phyloP scores from a whole-genome alignment of 1,284 basidiomycete genomes.

The Laetiporus sulphureus region DNA sequence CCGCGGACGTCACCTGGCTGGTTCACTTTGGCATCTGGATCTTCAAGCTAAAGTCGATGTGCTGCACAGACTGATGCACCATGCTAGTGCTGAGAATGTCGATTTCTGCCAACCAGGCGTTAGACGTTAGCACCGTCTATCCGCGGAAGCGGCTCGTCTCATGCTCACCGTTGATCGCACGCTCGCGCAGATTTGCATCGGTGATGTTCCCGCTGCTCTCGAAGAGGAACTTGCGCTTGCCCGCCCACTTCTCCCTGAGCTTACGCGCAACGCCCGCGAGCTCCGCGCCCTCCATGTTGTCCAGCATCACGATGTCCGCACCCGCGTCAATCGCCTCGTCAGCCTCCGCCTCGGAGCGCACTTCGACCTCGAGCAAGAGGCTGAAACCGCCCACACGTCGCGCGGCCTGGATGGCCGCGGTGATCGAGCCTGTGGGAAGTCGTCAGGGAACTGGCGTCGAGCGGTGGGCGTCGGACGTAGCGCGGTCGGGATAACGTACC shows the following conservation, averaged over 20 bases:
- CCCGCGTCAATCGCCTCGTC: conserved; percentile 95
- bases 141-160: not conserved
- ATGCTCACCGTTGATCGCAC: conserved; percentile 69
- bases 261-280: conserved; percentile 62
- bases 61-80: conserved; percentile 88
- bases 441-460: not conserved
- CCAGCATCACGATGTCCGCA: conserved; percentile 97
- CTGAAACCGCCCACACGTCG: conserved; percentile 91
- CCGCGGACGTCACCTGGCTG: not conserved
- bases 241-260: conserved; percentile 73
- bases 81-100: conserved; percentile 91
- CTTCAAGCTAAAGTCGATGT: conserved; percentile 93
- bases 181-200: conserved; percentile 69
- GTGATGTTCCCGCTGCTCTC: conserved; percentile 94
- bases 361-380: conserved; percentile 92
- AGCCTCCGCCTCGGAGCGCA: conserved; percentile 83
- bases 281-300: conserved; percentile 83
- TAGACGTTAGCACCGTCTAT: not conserved
- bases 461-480: not conserved
- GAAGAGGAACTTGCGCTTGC: conserved; percentile 77
- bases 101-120: conserved; percentile 54
- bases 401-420: conserved; percentile 79
- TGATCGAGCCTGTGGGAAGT: conserved; percentile 70
- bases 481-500: conserved; percentile 38
- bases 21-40: conserved; percentile 56